These are phyloP conservation scores for Paxillus ammoniavirescens DNA, from an alignment of 768 basidiomycete species.

Conservation along the genomic window DNA sequence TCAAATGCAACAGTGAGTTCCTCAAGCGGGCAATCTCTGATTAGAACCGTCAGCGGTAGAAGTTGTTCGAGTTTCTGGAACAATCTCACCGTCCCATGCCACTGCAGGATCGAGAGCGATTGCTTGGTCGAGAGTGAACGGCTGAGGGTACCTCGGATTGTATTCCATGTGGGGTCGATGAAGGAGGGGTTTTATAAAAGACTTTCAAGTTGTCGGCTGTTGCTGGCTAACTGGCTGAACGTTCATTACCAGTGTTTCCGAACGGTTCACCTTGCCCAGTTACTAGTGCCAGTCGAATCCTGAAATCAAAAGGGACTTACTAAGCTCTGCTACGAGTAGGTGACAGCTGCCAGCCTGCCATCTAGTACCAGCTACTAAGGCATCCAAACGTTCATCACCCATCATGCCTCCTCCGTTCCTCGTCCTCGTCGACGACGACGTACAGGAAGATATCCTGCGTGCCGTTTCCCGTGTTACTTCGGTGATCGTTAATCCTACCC, in stretches of 20 bases:
- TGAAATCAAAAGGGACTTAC: conserved; percentile 7
- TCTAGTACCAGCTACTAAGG: no score
- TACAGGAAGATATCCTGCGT: conserved; percentile 46
- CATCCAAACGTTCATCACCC: not conserved
- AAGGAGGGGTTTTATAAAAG: not conserved
- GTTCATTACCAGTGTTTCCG: no score
- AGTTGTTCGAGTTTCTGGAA: not conserved
- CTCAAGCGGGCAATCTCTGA: conserved; percentile 75
- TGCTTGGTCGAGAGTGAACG: conserved; percentile 70
- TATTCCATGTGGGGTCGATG: conserved; percentile 54
- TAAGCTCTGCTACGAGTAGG: conserved; percentile 18
- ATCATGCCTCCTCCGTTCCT: conserved; percentile 46
- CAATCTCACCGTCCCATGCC: conserved; percentile 63
- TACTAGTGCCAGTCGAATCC: not conserved
- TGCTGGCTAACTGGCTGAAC: no score
- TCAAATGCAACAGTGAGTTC: conserved; percentile 65
- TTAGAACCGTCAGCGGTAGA: not conserved
- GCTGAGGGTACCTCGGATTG: conserved; percentile 65
- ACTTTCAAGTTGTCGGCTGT: not conserved
- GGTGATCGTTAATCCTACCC: conserved; percentile 51
- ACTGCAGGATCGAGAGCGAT: conserved; percentile 60
- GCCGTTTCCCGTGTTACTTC: conserved; percentile 78
- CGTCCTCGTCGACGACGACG: conserved; percentile 53
- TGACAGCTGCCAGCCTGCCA: no score
- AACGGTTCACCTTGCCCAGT: no score